Base-by-base conservation (phyloP, 176 grass and related monocot genomes). In the Zoysia japonica region DNA sequence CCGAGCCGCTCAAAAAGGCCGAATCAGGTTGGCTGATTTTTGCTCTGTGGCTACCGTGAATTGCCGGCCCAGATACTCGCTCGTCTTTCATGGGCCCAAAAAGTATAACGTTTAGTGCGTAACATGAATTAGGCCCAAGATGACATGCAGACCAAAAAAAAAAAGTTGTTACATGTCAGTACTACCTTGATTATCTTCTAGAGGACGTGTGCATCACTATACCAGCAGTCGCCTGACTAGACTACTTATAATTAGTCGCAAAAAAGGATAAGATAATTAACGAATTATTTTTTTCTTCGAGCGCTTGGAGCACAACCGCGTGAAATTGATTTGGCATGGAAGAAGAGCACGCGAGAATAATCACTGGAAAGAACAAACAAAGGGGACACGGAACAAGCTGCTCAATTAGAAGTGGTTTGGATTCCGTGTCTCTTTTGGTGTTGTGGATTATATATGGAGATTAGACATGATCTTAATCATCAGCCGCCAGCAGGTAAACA, bases 201-300 rank as follows among this genome's bases (percentile, higher is more conserved):
- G 41, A 66, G 67, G 85, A 82, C 73, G 79, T 80, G 62, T 11
- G 55, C 11, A 65, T 82, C 80, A 78, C 76, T 78, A 78, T 5
- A 66, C 36, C 75, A 66, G 47, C 47, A 42, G 61, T 28, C 28
- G 28, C 28, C 28, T 28, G 28, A 28, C 28, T 28, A 28, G 28
- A 28, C 28, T 28, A 28, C 28, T 28, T 28, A 28, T 28, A 28
- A 28, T 28, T 28, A 28, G 28, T 28, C 0, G 28, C 28, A 28
- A 28, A 28, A 28, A 28, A 28, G 28, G 28, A 28, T 28, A 28
- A 28, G 28, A 28, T 28, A 28, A 28, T 28, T 28, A 28, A 28
- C 28, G 28, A 28, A 28, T 28, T 28, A 28, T 28, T 28, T 28
- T 28, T 28, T 28, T 28, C 28, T 28, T 28, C 28, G 28, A 28